phyloP scores from a whole-genome alignment of 768 basidiomycete genomes.

The Rhizopogon vulgaris region DNA sequence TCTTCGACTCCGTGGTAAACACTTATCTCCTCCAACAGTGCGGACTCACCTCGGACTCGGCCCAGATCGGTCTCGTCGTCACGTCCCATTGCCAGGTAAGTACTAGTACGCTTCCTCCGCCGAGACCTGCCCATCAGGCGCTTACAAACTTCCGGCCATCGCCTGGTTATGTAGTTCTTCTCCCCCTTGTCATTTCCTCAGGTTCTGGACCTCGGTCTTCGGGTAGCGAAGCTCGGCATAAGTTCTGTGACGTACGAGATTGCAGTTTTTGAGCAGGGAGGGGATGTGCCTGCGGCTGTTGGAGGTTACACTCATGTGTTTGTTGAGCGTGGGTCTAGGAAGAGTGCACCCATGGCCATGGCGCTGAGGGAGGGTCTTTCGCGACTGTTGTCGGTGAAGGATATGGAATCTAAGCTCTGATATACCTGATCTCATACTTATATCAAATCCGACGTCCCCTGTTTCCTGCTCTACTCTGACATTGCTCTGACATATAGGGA shows the following conservation, averaged over 20 bases:
- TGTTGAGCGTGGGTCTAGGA: constrained; percentile 55
- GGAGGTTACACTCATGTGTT: constrained; percentile 81
- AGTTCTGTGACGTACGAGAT: constrained; percentile 80
- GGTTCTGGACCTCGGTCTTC: constrained; percentile 61
- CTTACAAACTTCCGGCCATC: not conserved
- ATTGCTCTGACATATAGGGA: no score
- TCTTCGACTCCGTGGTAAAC: constrained; percentile 80
- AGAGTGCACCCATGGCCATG: constrained; percentile 43
- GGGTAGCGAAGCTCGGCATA: constrained; percentile 60
- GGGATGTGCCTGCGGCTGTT: constrained; percentile 31
- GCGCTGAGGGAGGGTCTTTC: constrained; percentile 40
- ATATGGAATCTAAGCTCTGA: constrained; percentile 16
- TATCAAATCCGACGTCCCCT: not conserved
- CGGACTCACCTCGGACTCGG: constrained; percentile 44
- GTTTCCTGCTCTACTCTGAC: not conserved
- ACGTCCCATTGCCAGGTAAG: constrained; percentile 66
- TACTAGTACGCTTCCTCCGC: not conserved
- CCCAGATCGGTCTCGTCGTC: constrained; percentile 69
- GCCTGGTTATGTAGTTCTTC: constrained; percentile 46
- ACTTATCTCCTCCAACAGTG: constrained; percentile 69
- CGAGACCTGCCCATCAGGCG: not conserved
- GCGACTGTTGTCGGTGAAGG: constrained; percentile 3
- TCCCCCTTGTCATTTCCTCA: constrained; percentile 69
- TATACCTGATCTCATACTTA: not conserved
- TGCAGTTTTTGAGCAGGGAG: constrained; percentile 53